Percentiles rank a stretch among this genome's conserved stretches.
Conservation (phyloP, 2,329 filamentous ascomycete species). For the Domatiomyces globalis region DNA sequence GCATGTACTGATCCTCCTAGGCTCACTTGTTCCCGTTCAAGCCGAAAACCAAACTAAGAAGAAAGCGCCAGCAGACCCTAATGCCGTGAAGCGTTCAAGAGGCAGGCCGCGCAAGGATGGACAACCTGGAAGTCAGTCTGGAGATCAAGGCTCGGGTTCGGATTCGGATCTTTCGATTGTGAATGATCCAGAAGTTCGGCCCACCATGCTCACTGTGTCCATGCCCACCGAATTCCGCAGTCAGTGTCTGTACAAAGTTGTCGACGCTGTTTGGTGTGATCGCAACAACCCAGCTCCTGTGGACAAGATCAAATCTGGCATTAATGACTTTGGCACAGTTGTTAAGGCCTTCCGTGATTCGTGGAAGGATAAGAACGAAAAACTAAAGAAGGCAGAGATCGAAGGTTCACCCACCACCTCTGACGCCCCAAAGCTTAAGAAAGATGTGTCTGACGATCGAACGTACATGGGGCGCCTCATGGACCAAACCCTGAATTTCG, state of each 20-base stretch:
- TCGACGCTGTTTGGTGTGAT: slow-evolving; percentile 47
- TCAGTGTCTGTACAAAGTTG: slow-evolving; percentile 39
- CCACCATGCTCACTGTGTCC: slow-evolving; percentile 39
- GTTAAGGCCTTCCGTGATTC: slow-evolving; percentile 45
- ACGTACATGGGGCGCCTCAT: slow-evolving; percentile 41
- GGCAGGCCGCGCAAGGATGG: slow-evolving; percentile 5
- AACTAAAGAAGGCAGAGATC: slow-evolving; percentile 44
- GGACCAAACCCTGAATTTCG: slow-evolving; percentile 28
- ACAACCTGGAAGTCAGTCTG: not conserved
- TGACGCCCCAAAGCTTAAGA: slow-evolving; percentile 41
- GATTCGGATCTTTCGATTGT: slow-evolving; percentile 39
- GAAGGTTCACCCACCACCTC: slow-evolving; percentile 29
- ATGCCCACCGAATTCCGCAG: slow-evolving; percentile 37
- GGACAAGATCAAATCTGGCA: slow-evolving; percentile 40
- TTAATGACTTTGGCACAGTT: slow-evolving; percentile 46
- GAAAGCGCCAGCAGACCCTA: slow-evolving; percentile 2
- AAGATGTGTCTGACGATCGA: slow-evolving; percentile 43
- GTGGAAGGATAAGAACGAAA: slow-evolving; percentile 45
- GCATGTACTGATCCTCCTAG: slow-evolving; percentile 7
- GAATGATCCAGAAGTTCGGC: slow-evolving; percentile 40
- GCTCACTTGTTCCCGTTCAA: slow-evolving; percentile 15
- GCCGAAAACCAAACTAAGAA: not conserved
- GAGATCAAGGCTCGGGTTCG: slow-evolving; percentile 16
- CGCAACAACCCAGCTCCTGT: slow-evolving; percentile 36
- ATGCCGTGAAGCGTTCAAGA: slow-evolving; percentile 3